Conservation (phyloP, 176 grass and related monocot species). For the Avena atlantica region DNA sequence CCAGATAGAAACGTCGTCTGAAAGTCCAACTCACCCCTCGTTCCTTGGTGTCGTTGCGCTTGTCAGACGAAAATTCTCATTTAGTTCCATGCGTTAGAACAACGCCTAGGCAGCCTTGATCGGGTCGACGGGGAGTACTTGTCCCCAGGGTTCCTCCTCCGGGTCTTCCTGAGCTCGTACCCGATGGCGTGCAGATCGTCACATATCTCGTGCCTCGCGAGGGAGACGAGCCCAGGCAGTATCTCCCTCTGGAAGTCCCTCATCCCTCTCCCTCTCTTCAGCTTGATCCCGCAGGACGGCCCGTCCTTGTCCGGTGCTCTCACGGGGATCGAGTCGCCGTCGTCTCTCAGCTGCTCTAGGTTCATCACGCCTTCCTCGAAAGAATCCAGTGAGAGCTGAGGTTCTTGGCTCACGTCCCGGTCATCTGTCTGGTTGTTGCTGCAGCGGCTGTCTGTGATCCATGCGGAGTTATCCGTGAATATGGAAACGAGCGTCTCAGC, state of each 20-base stretch:
- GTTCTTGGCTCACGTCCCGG: conserved; percentile 20
- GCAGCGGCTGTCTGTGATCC: background rate
- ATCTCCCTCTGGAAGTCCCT: conserved; percentile 90
- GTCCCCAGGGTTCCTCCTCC: conserved; percentile 51
- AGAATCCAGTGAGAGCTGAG: conserved; percentile 60
- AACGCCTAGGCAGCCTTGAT: conserved; percentile 44
- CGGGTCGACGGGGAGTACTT: conserved; percentile 40
- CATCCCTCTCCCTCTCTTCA: conserved; percentile 82
- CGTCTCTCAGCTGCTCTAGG: conserved; percentile 71
- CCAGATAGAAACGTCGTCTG: background rate
- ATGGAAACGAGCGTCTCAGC: conserved; percentile 83
- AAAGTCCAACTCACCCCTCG: background rate
- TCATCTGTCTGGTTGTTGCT: conserved; percentile 17
- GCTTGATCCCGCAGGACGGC: conserved; percentile 55
- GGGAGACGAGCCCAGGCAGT: conserved; percentile 77
- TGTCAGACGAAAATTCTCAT: conserved; percentile 6
- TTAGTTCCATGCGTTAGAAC: conserved; percentile 23
- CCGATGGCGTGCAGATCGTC: conserved; percentile 84
- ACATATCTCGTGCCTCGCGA: conserved; percentile 84
- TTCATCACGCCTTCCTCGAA: conserved; percentile 65
- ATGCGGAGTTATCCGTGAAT: conserved; percentile 44
- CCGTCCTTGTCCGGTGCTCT: conserved; percentile 49
- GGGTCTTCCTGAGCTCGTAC: conserved; percentile 69
- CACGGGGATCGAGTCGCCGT: conserved; percentile 48
- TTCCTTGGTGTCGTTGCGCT: background rate